A percentile compares a stretch with the other conserved stretches of the same genome.
phyloP scores from a whole-genome alignment of 495 filamentous ascomycete genomes.

The Friedmanniomyces simplex region DNA sequence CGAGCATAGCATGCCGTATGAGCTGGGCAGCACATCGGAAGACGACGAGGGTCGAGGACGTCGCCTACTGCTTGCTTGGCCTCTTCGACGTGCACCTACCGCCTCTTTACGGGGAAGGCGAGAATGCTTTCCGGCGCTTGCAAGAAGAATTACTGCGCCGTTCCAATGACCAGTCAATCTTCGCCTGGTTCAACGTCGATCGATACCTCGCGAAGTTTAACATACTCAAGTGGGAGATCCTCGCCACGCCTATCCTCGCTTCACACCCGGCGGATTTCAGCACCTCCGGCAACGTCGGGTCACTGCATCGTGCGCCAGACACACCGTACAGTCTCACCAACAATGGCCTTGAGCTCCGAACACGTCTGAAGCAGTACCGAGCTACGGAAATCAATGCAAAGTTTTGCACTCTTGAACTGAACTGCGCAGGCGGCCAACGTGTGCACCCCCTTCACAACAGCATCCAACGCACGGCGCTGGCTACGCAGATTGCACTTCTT shows the following conservation, averaged over 20 bases:
- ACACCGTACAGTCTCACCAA: neutral
- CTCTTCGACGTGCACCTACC: constrained; percentile 20
- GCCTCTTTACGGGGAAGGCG: constrained; percentile 15
- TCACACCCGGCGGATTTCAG: neutral
- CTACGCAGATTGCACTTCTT: too few species aligned
- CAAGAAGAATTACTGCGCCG: constrained; percentile 12
- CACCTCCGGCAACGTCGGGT: neutral
- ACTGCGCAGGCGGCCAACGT: too few species aligned
- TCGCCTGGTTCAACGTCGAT: constrained; percentile 2
- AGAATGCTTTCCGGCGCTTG: constrained; percentile 10
- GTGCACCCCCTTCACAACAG: too few species aligned
- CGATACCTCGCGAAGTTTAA: neutral
- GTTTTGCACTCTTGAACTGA: too few species aligned
- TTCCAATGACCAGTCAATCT: constrained; percentile 10
- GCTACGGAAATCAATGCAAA: too few species aligned
- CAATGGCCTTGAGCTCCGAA: neutral
- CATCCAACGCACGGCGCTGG: too few species aligned
- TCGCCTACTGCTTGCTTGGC: constrained; percentile 18
- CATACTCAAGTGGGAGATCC: neutral
- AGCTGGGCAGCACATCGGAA: constrained; percentile 16
- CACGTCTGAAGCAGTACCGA: too few species aligned
- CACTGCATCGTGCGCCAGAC: neutral
- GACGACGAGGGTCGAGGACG: constrained; percentile 13
- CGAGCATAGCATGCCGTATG: constrained; percentile 13
- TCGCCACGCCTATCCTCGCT: neutral